Evolutionary conservation across 345 rosid species (phyloP), one percentile per base, ranked within the genome.

Genomic region (Rhodamnia argentea): DNA sequence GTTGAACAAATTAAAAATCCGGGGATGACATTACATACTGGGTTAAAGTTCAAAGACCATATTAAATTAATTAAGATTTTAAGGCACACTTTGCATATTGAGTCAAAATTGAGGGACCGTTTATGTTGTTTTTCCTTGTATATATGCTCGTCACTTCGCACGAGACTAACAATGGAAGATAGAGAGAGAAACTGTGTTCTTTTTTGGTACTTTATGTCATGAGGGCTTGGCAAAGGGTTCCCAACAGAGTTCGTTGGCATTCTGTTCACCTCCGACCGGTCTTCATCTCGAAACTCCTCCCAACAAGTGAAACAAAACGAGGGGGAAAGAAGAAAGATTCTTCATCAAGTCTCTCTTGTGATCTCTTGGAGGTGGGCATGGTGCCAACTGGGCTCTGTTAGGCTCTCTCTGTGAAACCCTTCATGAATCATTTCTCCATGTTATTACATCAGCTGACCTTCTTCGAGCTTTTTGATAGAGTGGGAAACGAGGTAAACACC

Each of bases 241-340:
- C 98, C 91, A 87, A 89, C 96, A 90, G 98, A 92, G 93, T 89
- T 93, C 86, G 90, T 96, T 96, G 99, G 99, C 99, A 96, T 96
- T 96, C 99, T 96, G 99, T 96, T 98, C 99, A 95, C 99, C 99
- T 96, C 99, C 96, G 78, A 64, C 40, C 9, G 50, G 20, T 47
- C 52, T 2, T 70, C 78, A 37, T 40, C 47, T 70, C 24, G 32
- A 3, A 56, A 40, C 18, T 3, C 24, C 40, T 23, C 47, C 47
- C 3, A 14, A 56, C 4, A 83, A 27, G 2, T 10, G 29, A 32
- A 52, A 29, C 8, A 7, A 10, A 83, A 27, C 20, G 44, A 42
- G 59, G 44, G 10, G 52, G 24, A n/a, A 82, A 29, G 32, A 82
- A 52, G 57, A 47, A 82, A 52, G 84, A 82, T 47, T 50, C 84